Evolutionary conservation across 148 eudicot genomes (phyloP), one percentile per base, ranked within the genome.

Genomic region (Rhododendron simsii): DNA sequence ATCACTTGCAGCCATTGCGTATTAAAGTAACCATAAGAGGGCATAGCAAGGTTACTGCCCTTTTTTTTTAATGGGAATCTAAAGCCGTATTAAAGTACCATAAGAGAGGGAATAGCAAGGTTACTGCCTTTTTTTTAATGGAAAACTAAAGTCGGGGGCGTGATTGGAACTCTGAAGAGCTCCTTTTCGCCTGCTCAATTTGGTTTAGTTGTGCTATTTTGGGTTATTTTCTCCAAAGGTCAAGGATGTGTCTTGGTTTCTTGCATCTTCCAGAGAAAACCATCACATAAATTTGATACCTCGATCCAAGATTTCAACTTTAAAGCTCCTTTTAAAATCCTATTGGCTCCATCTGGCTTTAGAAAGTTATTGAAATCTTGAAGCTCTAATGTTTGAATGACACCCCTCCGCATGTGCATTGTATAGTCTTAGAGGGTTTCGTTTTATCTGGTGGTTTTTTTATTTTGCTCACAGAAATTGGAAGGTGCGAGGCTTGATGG

Each of bases 401-500:
- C 26, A 16, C 79, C 48, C 47, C 12, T 75, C 26, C 12, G 6
- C 18, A 74, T 2, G 45, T 75, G 7, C 16, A 35, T 37, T 75
- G 44, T 35, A 33, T 73, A 0, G 11, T 23, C 30, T 21, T 5
- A 20, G 33, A 71, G 1, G 7, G 33, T n/a, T 23, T 3, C 44
- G 4, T 28, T 51, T 79, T 12, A 53, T 41, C 26, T 78, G 30
- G 18, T 47, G 28, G 1, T 0, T 55, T 55, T 14, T 69, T 69
- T 26, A 82, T 65, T 15, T 50, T 39, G 80, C 73, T 61, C 57
- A 41, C 93, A 94, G 95, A 89, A 92, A 84, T 89, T 94, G 91
- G 98, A 93, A 90, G 98, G 98, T 81, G 98, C 98, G 51, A 94
- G 87, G 87, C 98, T 95, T 74, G 94, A 93, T 87, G 98, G 98